Percentiles rank a stretch among this genome's conserved stretches.
Conservation (phyloP, 768 basidiomycete genomes). For the Naganishia kalamii region DNA sequence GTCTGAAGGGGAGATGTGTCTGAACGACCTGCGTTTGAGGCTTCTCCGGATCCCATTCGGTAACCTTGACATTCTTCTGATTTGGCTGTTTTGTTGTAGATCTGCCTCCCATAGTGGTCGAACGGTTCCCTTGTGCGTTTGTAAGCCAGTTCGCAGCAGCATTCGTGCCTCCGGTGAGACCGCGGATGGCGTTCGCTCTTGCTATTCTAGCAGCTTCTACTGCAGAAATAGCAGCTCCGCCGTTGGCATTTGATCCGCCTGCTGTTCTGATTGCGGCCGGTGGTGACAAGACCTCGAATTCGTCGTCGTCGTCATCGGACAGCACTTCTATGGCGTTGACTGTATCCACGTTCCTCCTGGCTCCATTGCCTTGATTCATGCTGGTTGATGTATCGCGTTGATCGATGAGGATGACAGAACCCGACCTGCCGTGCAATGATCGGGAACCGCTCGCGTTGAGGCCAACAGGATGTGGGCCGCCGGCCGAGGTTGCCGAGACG, state of each 20-base stretch:
- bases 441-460: too few species aligned
- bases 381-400: background rate
- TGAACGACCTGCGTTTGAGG: constrained; percentile 23
- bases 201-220: constrained; percentile 1
- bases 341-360: background rate
- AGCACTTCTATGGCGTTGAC: constrained; percentile 4
- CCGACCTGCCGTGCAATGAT: too few species aligned
- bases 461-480: too few species aligned
- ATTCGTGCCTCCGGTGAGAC: background rate
- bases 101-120: background rate
- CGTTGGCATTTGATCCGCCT: too few species aligned
- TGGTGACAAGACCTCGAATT: constrained; percentile 2
- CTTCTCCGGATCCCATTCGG: constrained; percentile 9
- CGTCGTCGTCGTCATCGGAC: constrained; percentile 4
- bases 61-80: background rate
- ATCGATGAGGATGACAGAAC: background rate
- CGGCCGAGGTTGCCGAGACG: background rate
- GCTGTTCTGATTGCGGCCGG: background rate
- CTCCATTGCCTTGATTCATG: background rate
- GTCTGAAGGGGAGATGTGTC: constrained; percentile 39
- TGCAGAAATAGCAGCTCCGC: background rate
- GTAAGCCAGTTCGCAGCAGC: constrained; percentile 4
- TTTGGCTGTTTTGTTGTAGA: background rate
- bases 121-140: background rate
- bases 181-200: constrained; percentile 8